Conservation (phyloP, 805 yeast genomes). For the Candida maesae region DNA sequence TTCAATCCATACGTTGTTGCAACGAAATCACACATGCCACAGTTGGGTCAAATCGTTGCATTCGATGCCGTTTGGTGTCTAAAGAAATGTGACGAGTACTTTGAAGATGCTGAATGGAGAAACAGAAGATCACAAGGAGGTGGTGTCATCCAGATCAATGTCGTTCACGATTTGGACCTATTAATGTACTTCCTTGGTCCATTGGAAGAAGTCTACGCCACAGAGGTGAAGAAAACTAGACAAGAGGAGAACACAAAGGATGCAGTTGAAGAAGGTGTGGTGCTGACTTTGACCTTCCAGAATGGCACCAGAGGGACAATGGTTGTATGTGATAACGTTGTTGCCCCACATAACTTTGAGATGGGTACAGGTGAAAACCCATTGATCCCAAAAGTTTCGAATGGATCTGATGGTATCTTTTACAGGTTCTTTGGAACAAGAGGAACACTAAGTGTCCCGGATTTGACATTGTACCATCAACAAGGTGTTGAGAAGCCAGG, state of each 20-base stretch:
- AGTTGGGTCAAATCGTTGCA: constrained; percentile 14
- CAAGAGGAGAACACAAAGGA: constrained; percentile 8
- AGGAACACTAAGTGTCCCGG: constrained; percentile 17
- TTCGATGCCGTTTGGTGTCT: constrained; percentile 20
- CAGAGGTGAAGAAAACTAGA: constrained; percentile 15
- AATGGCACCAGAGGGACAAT: constrained; percentile 17
- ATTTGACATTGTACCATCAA: constrained; percentile 16
- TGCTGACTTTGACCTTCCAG: constrained; percentile 11
- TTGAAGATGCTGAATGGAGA: constrained; percentile 18
- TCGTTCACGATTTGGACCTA: constrained; percentile 20
- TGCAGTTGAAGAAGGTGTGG: constrained; percentile 20
- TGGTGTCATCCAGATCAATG: constrained; percentile 18
- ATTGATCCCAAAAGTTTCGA: constrained; percentile 11
- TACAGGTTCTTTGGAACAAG: constrained; percentile 19
- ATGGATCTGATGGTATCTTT: constrained; percentile 15
- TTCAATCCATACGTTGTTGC: constrained; percentile 20
- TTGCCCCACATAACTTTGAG: constrained; percentile 20
- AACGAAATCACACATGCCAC: constrained; percentile 12
- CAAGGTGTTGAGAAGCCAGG: constrained; percentile 11
- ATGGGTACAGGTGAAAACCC: constrained; percentile 25
- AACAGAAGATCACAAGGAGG: constrained; percentile 16
- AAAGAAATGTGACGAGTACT: constrained; percentile 18
- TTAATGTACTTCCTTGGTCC: constrained; percentile 20
- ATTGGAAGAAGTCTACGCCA: constrained; percentile 14
- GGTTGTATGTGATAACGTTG: constrained; percentile 19